Evolutionary conservation across 257 asterid genomes (phyloP).

Genomic region (Vinca minor): DNA sequence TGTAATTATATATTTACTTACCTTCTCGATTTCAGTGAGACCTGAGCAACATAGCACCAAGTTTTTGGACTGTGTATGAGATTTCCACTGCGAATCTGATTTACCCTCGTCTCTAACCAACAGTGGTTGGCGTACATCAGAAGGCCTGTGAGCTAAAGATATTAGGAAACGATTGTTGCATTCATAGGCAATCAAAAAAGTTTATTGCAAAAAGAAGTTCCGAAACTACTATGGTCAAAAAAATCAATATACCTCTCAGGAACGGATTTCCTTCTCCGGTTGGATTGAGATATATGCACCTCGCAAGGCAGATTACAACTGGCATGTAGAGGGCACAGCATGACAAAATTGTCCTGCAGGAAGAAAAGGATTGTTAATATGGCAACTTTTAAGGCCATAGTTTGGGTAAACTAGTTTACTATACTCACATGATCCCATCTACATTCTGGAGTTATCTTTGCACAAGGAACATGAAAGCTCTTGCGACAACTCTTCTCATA

Average conservation of each 20-base stretch:
- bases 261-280: slow-evolving; percentile 32
- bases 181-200: neutral
- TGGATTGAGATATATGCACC: slow-evolving; percentile 30
- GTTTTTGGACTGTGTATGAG: slow-evolving; percentile 40
- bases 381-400: neutral
- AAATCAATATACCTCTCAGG: slow-evolving; percentile 36
- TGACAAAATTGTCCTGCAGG: slow-evolving; percentile 76
- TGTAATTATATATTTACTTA: slow-evolving; percentile 18
- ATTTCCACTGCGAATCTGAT: slow-evolving; percentile 35
- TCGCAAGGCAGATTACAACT: slow-evolving; percentile 56
- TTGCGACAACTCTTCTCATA: slow-evolving; percentile 73
- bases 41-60: slow-evolving; percentile 73
- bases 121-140: slow-evolving; percentile 21
- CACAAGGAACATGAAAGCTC: slow-evolving; percentile 94
- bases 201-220: neutral
- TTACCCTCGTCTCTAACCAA: slow-evolving; percentile 24
- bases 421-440: slow-evolving; percentile 76
- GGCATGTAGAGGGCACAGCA: slow-evolving; percentile 78
- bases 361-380: slow-evolving; percentile 8
- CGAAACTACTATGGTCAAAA: neutral
- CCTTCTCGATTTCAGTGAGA: slow-evolving; percentile 59
- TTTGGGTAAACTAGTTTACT: neutral
- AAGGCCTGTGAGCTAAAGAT: slow-evolving; percentile 29
- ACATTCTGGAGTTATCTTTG: slow-evolving; percentile 71
- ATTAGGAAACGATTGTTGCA: neutral